These are phyloP conservation scores for Laburnicola sp. DNA, from an alignment of 2,329 filamentous ascomycete genomes.

Conservation along the genomic window DNA sequence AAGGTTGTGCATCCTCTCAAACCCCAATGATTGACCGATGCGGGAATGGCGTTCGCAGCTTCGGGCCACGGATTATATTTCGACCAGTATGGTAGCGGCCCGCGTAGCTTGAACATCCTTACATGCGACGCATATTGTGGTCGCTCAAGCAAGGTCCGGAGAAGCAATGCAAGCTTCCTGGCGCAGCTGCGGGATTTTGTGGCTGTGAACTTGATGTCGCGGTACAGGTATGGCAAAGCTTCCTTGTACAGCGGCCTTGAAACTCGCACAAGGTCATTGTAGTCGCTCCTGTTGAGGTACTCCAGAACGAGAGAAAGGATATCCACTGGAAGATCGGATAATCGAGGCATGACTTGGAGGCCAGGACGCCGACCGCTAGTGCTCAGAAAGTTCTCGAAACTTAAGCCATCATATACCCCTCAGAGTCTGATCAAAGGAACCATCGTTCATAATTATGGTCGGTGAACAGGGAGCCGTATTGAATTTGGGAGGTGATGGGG, in stretches of 20 bases:
- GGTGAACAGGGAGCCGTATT: constrained; percentile 8
- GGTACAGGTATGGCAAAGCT: constrained; percentile 21
- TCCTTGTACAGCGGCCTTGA: constrained; percentile 20
- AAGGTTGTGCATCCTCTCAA: constrained; percentile 22
- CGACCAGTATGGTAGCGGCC: constrained; percentile 22
- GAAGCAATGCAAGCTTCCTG: constrained; percentile 22
- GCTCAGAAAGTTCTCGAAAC: neutral
- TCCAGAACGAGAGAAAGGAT: constrained; percentile 19
- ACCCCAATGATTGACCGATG: constrained; percentile 25
- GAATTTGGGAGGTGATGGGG: constrained; percentile 9
- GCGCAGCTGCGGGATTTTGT: constrained; percentile 23
- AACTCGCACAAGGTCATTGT: constrained; percentile 16
- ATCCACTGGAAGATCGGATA: constrained; percentile 22
- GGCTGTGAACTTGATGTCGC: constrained; percentile 24
- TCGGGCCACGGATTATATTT: constrained; percentile 27
- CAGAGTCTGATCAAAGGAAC: neutral
- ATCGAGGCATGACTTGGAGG: constrained; percentile 18
- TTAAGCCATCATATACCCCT: constrained; percentile 11
- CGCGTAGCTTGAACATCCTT: constrained; percentile 18
- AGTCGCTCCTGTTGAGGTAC: constrained; percentile 19
- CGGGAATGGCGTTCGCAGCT: constrained; percentile 7
- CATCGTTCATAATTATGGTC: neutral
- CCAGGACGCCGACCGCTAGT: neutral
- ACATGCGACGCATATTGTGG: constrained; percentile 21
- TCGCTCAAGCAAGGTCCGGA: constrained; percentile 27